Base-by-base conservation (phyloP, 345 rosid genomes). In the Pugionium cornutum region DNA sequence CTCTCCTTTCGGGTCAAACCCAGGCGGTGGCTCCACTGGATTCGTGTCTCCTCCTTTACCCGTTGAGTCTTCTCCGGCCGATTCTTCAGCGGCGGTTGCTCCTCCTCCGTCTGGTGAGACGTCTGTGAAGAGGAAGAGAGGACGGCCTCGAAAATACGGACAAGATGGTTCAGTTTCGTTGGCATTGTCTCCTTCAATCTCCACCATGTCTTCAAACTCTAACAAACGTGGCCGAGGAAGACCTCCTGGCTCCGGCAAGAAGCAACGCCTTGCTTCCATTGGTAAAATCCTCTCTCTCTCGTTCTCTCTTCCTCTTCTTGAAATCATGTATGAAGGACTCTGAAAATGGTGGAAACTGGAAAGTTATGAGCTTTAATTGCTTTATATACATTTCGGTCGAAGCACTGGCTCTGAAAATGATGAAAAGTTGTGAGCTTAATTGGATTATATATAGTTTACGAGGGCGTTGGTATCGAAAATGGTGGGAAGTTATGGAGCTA, bases 181-280 rank as follows among this genome's bases (percentile, higher is more conserved):
- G 75, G 97, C 92, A 67, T 79, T 89, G 76, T 83, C 96, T 34
- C 79, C 99, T 60, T 74, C 77, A 3, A 31, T 58, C 30, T 73
- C 76, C 7, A 37, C 43, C 2, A n/a, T 83, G 52, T 73, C 86
- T 7, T 80, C 96, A 34, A 62, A 82, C 45, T 42, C 77, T 48
- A 94, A 83, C 77, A 94, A 83, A 79, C 81, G 97, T 56, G 97
- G 96, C 6, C 83, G 97, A 69, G 99, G 99, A 31, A 78, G 97
- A 58, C 98, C 98, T 27, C 96, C 88, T 1, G 97, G 97, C 42
- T 83, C 82, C 34, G 96, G 99, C 47, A 85, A 80, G 79, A 94
- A 86, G 79, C 94, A 85, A 62, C 82, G 81, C 10, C 72, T 78
- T 66, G 80, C 86, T 80, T 80, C 96, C 50, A 68, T 74, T 30